These are phyloP conservation scores for Solanum ossicruentum DNA, from an alignment of 257 asterid species.

Conservation along the genomic window DNA sequence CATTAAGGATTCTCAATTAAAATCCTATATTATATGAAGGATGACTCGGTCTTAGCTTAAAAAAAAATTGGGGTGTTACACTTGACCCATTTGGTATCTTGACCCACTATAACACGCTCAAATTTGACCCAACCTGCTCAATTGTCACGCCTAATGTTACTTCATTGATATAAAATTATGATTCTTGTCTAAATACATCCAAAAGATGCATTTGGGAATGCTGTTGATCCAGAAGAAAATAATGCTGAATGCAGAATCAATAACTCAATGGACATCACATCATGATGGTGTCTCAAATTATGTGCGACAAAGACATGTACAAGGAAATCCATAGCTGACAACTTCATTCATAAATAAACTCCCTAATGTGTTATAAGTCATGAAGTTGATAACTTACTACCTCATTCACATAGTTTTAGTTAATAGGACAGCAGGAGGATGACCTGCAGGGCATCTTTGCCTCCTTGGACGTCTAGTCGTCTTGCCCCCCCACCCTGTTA, in stretches of 20 bases:
- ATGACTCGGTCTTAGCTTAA: no score
- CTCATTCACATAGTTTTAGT: conserved; percentile 21
- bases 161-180: neutral
- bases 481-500: conserved; percentile 99
- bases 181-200: neutral
- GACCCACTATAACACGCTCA: no score
- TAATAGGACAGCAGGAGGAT: conserved; percentile 29
- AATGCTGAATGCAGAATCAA: neutral
- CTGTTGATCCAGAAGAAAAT: neutral
- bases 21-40: no score
- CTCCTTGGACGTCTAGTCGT: conserved; percentile 92
- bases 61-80: no score
- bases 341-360: conserved; percentile 21
- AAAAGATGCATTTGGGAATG: neutral
- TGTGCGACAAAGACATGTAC: conserved; percentile 46
- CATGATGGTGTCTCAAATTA: conserved; percentile 12
- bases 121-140: no score
- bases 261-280: conserved; percentile 3
- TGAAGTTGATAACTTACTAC: conserved; percentile 14
- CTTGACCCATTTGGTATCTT: no score
- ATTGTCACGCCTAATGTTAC: neutral
- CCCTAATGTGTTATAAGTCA: conserved; percentile 19
- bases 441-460: conserved; percentile 51
- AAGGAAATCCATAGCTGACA: conserved; percentile 23
- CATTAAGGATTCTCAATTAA: no score